A percentile compares a stretch with the other conserved stretches of the same genome.
phyloP scores from a whole-genome alignment of 805 yeast genomes.

The Pichia nakasei region DNA sequence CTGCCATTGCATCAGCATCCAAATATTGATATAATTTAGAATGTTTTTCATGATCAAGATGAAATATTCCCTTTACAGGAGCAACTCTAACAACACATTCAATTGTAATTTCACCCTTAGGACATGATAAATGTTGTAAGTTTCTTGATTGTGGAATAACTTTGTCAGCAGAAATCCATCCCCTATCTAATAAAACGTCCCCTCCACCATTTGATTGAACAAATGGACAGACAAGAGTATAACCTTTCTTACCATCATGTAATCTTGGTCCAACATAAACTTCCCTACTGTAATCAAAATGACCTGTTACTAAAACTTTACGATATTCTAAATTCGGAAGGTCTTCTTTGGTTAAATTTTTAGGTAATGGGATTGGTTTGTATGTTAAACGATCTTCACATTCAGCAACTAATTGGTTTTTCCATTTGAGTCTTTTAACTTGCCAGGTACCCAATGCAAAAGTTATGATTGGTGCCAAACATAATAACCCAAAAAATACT shows the following conservation, averaged over 20 bases:
- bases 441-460: slow-evolving; percentile 94
- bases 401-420: slow-evolving; percentile 67
- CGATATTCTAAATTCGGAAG: slow-evolving; percentile 72
- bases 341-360: slow-evolving; percentile 51
- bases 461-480: slow-evolving; percentile 80
- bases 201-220: slow-evolving; percentile 65
- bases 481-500: slow-evolving; percentile 30
- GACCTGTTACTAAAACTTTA: slow-evolving; percentile 66
- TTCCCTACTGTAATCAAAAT: slow-evolving; percentile 76
- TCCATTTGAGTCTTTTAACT: slow-evolving; percentile 78
- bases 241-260: slow-evolving; percentile 67
- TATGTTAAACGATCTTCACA: slow-evolving; percentile 76
- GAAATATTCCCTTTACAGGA: slow-evolving; percentile 50
- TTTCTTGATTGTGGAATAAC: slow-evolving; percentile 45
- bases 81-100: slow-evolving; percentile 68
- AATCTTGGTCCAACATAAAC: slow-evolving; percentile 88
- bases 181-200: slow-evolving; percentile 77
- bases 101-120: slow-evolving; percentile 62
- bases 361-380: slow-evolving; percentile 67
- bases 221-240: slow-evolving; percentile 73
- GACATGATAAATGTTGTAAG: slow-evolving; percentile 63
- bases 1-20: slow-evolving; percentile 76
- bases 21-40: slow-evolving; percentile 67
- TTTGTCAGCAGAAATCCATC: slow-evolving; percentile 77
- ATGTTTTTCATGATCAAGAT: slow-evolving; percentile 62